A percentile compares a stretch with the other conserved stretches of the same genome.
Evolutionary conservation across 2,329 filamentous ascomycete species (phyloP).

Genomic region (Penicillium sp.): DNA sequence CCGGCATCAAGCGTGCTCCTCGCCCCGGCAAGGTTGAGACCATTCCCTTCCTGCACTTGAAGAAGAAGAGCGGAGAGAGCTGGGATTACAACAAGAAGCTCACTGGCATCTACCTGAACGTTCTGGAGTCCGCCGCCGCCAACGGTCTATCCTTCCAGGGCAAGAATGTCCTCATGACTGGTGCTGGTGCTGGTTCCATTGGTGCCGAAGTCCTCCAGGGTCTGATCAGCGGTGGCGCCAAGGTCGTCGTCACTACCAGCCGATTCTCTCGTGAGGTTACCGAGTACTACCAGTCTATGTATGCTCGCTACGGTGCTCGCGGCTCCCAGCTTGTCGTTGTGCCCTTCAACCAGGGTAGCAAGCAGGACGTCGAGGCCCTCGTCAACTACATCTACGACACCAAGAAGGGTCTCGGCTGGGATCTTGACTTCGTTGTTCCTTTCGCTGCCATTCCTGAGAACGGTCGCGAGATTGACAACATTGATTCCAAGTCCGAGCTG

Average conservation of each 20-base stretch:
- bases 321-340: constrained; percentile 97
- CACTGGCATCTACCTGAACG: constrained; percentile 89
- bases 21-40: constrained; percentile 93
- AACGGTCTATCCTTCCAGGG: constrained; percentile 88
- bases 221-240: constrained; percentile 92
- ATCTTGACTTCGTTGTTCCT: constrained; percentile 92
- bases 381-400: constrained; percentile 95
- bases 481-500: constrained; percentile 97
- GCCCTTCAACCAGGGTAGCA: constrained; percentile 98
- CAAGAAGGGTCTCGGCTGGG: constrained; percentile 97
- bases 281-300: constrained; percentile 99
- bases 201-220: constrained; percentile 96
- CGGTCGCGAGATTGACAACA: constrained; percentile 92
- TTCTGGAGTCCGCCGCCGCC: constrained; percentile 84
- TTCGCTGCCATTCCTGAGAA: constrained; percentile 98
- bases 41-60: constrained; percentile 95
- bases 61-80: constrained; percentile 93
- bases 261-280: constrained; percentile 96
- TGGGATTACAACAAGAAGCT: constrained; percentile 99
- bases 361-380: constrained; percentile 93
- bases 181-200: constrained; percentile 95
- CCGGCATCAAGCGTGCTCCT: constrained; percentile 53
- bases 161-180: constrained; percentile 98
- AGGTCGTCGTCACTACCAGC: constrained; percentile 95
- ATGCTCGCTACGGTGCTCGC: constrained; percentile 87